Conservation (phyloP, 768 basidiomycete genomes). For the Kwoniella botswanensis region DNA sequence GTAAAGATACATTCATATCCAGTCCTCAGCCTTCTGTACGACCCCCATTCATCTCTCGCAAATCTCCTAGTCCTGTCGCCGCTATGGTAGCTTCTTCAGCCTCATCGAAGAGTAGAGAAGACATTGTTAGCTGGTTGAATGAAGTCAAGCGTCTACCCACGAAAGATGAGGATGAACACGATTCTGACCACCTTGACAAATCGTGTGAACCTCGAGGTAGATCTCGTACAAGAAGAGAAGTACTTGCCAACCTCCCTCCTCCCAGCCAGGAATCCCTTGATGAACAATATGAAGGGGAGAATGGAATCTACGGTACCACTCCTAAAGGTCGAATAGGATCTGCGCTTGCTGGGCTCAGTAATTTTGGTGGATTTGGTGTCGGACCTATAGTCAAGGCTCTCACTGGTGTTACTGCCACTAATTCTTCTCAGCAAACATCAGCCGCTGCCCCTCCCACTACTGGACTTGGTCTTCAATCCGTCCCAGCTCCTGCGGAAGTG, state of each 20-base stretch:
- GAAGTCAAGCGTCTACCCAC: conserved; percentile 32
- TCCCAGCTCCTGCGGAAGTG: conserved; percentile 37
- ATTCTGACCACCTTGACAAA: not conserved
- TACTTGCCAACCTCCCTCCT: conserved; percentile 28
- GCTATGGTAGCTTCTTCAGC: conserved; percentile 49
- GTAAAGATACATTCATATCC: not conserved
- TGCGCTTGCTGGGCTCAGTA: conserved; percentile 39
- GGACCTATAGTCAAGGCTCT: conserved; percentile 48
- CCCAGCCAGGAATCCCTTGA: conserved; percentile 23
- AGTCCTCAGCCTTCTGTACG: conserved; percentile 8
- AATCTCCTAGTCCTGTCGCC: conserved; percentile 42
- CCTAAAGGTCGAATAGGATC: conserved; percentile 47
- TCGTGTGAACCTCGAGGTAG: conserved; percentile 16
- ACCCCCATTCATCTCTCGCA: conserved; percentile 13
- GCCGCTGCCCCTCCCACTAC: not conserved
- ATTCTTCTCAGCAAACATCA: not conserved
- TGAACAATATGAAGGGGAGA: conserved; percentile 26
- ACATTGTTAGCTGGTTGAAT: conserved; percentile 52
- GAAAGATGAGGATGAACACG: conserved; percentile 8
- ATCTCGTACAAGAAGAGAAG: conserved; percentile 24
- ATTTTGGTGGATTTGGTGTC: conserved; percentile 30
- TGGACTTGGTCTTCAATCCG: conserved; percentile 36
- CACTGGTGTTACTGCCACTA: conserved; percentile 32
- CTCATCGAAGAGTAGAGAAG: conserved; percentile 48
- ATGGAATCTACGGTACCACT: conserved; percentile 35